Percentiles rank a stretch among this genome's conserved stretches.
Conservation (phyloP, 139 green algal genomes). For the Auxenochlorella pyrenoidosa region DNA sequence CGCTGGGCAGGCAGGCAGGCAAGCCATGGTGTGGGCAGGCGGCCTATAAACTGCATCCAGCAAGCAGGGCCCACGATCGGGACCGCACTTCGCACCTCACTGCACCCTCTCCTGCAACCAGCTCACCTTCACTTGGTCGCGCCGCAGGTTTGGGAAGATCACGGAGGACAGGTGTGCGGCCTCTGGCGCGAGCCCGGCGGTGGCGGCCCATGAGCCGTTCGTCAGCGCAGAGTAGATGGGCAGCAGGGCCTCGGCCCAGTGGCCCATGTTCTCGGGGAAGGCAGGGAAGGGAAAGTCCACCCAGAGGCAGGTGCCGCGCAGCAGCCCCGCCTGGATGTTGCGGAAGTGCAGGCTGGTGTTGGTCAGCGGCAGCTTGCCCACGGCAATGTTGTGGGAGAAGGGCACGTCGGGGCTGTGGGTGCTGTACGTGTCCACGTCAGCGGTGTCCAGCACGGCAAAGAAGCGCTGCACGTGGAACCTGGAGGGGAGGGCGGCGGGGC, state of each 20-base stretch:
- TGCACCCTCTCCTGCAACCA: no score
- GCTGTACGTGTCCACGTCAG: neutral
- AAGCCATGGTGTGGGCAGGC: no score
- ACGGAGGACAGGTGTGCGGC: neutral
- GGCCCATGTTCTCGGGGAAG: constrained; percentile 77
- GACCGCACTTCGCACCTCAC: no score
- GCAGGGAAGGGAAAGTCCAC: constrained; percentile 79
- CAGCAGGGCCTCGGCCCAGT: constrained; percentile 81
- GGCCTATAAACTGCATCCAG: neutral
- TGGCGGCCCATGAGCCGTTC: constrained; percentile 26
- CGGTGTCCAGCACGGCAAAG: constrained; percentile 17
- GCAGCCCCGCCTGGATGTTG: constrained; percentile 36
- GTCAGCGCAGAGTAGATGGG: constrained; percentile 64
- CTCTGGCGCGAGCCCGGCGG: no score
- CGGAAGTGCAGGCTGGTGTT: neutral
- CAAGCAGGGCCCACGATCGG: no score
- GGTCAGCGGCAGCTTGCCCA: constrained; percentile 21
- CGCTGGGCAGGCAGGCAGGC: no score
- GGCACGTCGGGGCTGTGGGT: constrained; percentile 6
- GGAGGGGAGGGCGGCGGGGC: neutral
- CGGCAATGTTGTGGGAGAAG: constrained; percentile 33
- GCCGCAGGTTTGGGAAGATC: constrained; percentile 46
- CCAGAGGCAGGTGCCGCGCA: constrained; percentile 70
- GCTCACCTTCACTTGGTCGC: constrained; percentile 25
- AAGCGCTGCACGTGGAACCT: constrained; percentile 38